phyloP scores from a whole-genome alignment of 2,329 filamentous ascomycete genomes.

The Coniochaeta sp. region DNA sequence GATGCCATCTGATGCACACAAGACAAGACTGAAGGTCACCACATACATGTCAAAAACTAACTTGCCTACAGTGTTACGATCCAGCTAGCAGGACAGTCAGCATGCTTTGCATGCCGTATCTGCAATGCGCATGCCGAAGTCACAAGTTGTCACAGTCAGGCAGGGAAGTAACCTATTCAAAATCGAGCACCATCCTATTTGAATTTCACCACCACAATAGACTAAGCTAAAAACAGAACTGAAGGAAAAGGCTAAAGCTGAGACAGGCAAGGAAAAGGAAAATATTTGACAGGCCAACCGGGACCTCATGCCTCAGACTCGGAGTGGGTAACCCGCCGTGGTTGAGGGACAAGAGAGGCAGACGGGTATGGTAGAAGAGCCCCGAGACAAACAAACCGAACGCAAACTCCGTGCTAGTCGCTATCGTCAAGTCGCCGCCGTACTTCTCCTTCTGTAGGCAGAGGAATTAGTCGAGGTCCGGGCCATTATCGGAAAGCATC shows the following conservation, averaged over 20 bases:
- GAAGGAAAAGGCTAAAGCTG: slow-evolving; percentile 3
- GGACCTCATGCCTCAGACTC: background rate
- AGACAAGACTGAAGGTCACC: no score
- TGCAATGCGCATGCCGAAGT: background rate
- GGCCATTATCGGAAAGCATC: background rate
- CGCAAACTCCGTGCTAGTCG: background rate
- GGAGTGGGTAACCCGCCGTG: background rate
- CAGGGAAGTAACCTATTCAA: background rate
- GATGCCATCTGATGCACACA: background rate
- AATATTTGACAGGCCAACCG: slow-evolving; percentile 4
- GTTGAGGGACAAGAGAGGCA: background rate
- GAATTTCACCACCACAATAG: background rate
- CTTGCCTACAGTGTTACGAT: background rate
- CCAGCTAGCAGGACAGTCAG: no score
- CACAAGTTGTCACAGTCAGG: background rate
- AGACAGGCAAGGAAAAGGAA: background rate
- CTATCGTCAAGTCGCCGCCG: background rate
- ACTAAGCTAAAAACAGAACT: background rate
- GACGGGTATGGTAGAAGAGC: background rate
- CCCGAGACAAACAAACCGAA: background rate
- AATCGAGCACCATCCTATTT: background rate
- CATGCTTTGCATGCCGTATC: background rate
- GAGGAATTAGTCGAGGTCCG: background rate
- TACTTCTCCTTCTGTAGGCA: background rate
- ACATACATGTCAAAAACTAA: background rate